phyloP scores from a whole-genome alignment of 495 filamentous ascomycete species.

The Arthonia radiata region DNA sequence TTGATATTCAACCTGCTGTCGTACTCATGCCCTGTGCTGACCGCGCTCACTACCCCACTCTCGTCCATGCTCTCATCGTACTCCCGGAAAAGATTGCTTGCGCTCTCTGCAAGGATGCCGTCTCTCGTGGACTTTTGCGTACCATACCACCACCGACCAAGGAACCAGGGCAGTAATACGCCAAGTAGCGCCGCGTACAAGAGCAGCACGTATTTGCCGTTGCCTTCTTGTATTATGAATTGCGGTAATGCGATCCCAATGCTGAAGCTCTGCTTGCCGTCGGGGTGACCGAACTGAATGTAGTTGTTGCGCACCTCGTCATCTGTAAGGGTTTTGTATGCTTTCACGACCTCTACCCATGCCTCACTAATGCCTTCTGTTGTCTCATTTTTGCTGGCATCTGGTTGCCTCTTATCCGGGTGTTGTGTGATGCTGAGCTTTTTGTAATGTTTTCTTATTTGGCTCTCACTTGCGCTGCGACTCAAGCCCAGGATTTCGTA shows the following conservation, averaged over 20 bases:
- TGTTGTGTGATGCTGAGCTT: slow-evolving; percentile 66
- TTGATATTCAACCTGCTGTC: slow-evolving; percentile 44
- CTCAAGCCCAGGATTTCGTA: slow-evolving; percentile 58
- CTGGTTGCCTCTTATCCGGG: slow-evolving; percentile 70
- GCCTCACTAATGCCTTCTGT: slow-evolving; percentile 58
- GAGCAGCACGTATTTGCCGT: slow-evolving; percentile 82
- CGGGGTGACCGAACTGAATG: slow-evolving; percentile 82
- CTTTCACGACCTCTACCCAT: slow-evolving; percentile 88
- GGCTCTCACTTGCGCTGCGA: slow-evolving; percentile 59
- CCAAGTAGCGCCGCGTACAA: slow-evolving; percentile 72
- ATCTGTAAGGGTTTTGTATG: slow-evolving; percentile 90
- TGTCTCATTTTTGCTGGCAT: slow-evolving; percentile 72
- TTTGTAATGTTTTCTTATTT: slow-evolving; percentile 75
- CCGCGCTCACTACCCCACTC: slow-evolving; percentile 49
- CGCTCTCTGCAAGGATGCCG: slow-evolving; percentile 69
- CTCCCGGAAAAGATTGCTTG: slow-evolving; percentile 77
- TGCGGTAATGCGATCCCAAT: slow-evolving; percentile 92
- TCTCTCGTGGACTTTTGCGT: slow-evolving; percentile 80
- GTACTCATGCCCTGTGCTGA: slow-evolving; percentile 69
- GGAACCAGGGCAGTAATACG: slow-evolving; percentile 73
- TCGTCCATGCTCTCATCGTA: slow-evolving; percentile 64
- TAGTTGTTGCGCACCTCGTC: slow-evolving; percentile 94
- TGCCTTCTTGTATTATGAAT: slow-evolving; percentile 76
- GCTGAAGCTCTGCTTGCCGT: slow-evolving; percentile 93
- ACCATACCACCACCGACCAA: slow-evolving; percentile 97